Conservation (phyloP, 768 basidiomycete species). For the Tricholoma bakamatsutake region DNA sequence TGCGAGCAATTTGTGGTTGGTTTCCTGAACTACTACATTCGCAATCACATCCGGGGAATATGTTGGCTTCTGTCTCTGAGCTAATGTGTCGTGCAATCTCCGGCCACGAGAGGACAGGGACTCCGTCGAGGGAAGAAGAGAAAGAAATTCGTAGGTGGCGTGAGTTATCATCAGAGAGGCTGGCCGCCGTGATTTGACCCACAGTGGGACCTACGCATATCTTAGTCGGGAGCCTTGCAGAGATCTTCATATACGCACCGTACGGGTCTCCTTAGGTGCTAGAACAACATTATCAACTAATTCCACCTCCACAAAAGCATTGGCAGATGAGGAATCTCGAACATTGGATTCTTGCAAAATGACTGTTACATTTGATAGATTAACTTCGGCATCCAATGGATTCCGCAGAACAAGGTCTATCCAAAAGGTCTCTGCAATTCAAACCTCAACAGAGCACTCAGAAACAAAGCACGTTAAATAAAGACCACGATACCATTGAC, state of each 20-base stretch:
- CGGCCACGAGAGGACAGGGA: constrained; percentile 64
- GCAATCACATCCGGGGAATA: constrained; percentile 69
- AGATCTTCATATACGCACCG: constrained; percentile 34
- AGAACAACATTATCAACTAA: constrained; percentile 56
- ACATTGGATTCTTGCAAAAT: constrained; percentile 36
- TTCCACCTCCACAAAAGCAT: constrained; percentile 49
- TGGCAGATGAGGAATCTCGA: constrained; percentile 24
- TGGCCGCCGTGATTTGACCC: constrained; percentile 47
- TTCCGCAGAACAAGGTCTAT: constrained; percentile 66
- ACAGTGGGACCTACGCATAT: constrained; percentile 49
- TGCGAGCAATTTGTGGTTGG: constrained; percentile 57
- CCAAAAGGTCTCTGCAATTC: constrained; percentile 62
- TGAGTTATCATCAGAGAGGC: constrained; percentile 51
- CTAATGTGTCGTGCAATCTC: constrained; percentile 67
- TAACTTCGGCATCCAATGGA: constrained; percentile 71
- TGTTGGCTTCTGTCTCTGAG: constrained; percentile 59
- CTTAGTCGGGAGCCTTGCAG: neutral
- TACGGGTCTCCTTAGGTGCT: constrained; percentile 57
- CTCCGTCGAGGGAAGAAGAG: constrained; percentile 63
- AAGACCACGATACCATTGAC: constrained; percentile 47
- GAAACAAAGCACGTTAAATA: neutral
- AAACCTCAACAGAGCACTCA: constrained; percentile 5
- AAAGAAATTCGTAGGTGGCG: constrained; percentile 65
- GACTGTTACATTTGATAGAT: constrained; percentile 55
- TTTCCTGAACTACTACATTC: constrained; percentile 55